These are phyloP conservation scores for Zoysia matrella DNA, from an alignment of 202 grass and related monocot genomes.

Conservation along the genomic window DNA sequence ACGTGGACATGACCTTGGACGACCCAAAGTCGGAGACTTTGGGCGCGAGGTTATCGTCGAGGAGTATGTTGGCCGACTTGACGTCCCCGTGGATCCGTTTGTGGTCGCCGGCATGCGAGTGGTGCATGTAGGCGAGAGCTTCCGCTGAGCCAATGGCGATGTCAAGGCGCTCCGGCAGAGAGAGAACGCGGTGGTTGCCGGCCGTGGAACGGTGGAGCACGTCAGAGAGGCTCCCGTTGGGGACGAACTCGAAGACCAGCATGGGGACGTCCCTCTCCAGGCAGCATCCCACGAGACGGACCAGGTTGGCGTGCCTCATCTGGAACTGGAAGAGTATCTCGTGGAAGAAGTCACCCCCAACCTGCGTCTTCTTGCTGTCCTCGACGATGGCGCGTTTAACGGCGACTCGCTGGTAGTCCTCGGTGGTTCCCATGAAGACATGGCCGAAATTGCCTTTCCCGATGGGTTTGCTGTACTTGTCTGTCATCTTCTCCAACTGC, in stretches of 20 bases:
- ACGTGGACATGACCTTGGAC: not conserved
- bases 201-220: not conserved
- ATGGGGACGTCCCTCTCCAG: not conserved
- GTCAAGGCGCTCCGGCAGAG: not conserved
- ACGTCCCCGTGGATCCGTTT: slow-evolving; percentile 4
- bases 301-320: not conserved
- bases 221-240: not conserved
- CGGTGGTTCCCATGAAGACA: not conserved
- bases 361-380: no score
- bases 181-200: not conserved
- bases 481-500: not conserved
- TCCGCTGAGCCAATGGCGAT: not conserved
- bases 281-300: not conserved
- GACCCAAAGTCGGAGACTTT: slow-evolving; percentile 40
- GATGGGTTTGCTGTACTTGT: not conserved
- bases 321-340: not conserved
- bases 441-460: not conserved
- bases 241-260: not conserved
- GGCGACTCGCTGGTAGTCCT: not conserved
- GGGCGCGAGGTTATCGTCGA: not conserved
- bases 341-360: not conserved
- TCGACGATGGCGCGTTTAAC: not conserved
- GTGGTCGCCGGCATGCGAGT: not conserved
- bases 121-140: slow-evolving; percentile 13
- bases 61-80: slow-evolving; percentile 31